Evolutionary conservation across 352 stramenopile species (phyloP), one percentile per base, ranked within the genome.

Genomic region (Globisporangium viniferum): DNA sequence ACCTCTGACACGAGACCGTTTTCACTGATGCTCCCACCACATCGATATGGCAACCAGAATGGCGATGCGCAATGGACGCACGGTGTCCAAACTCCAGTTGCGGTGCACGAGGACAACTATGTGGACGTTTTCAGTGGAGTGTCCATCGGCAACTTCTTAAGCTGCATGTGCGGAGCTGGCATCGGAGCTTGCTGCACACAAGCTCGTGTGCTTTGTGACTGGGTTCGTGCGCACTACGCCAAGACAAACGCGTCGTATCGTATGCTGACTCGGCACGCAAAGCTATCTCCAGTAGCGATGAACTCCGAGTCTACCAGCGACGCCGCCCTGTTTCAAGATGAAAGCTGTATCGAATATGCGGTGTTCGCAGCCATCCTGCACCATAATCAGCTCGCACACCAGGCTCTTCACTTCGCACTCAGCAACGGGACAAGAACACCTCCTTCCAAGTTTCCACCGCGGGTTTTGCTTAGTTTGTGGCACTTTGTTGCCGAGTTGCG

Each of bases 361-460:
- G 68, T 80, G 15, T 94, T 93, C 55, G 81, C 82, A 2, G 78
- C 67, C 3, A 55, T 94, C 8, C 31, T 94, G 31, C 73, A 94
- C 44, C 86, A 92, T n/a, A 76, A 78, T 20, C 67, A 73, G 12
- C 62, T 76, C 5, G 62, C 56, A 0, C 46, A 49, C 69, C 72
- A 74, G 62, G 78, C 59, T 12, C 82, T 71, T 53, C 78, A 82
- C 39, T 84, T 75, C 41, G 70, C 73, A 29, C 22, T 78, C 3
- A 69, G 24, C 36, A 36, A 39, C 1, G 15, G 49, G 0, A 18
- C 15, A 24, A 3, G 12, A 5, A 41, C 31, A 27, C 0, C 41
- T 20, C 2, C 54, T 20, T 41, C 35, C 4, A 46, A 35, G 35
- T 20, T 60, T 29, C 78, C 76, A 4, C 78, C 79, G 27, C 64